These are phyloP conservation scores for Podaxis carcinomalis DNA, from an alignment of 768 basidiomycete genomes.

Conservation along the genomic window DNA sequence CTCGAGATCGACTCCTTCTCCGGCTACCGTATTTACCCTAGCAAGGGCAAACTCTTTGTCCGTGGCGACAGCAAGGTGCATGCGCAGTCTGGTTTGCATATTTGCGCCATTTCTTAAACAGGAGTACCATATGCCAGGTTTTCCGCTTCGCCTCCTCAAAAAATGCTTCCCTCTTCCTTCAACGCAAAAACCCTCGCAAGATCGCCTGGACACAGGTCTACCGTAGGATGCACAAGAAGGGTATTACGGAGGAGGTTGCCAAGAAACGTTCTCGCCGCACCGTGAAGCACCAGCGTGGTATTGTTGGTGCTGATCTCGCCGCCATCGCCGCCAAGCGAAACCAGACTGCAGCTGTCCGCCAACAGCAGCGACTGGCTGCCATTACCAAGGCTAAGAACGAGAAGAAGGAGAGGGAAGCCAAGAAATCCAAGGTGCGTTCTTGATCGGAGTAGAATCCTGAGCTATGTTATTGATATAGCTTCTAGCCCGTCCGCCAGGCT, in stretches of 20 bases:
- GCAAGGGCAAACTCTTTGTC: constrained; percentile 94
- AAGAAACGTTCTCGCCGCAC: constrained; percentile 98
- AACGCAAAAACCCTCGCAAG: constrained; percentile 99
- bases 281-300: constrained; percentile 97
- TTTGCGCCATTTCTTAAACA: neutral
- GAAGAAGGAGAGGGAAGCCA: constrained; percentile 94
- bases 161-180: constrained; percentile 94
- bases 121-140: constrained; percentile 45
- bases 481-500: constrained; percentile 51
- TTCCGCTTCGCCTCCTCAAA: constrained; percentile 95
- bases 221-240: constrained; percentile 99
- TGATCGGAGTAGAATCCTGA: neutral
- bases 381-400: constrained; percentile 93
- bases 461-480: constrained; percentile 2
- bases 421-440: constrained; percentile 74
- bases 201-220: constrained; percentile 95
- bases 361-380: constrained; percentile 77
- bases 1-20: constrained; percentile 99
- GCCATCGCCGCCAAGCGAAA: constrained; percentile 90
- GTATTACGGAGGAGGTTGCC: constrained; percentile 96
- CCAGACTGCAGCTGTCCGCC: constrained; percentile 82
- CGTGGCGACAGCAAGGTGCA: constrained; percentile 93
- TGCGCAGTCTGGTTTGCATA: neutral
- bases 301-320: constrained; percentile 93
- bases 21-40: constrained; percentile 96